These are phyloP conservation scores for Sclerotinia subarctica DNA, from an alignment of 2,329 filamentous ascomycete genomes.

Conservation along the genomic window DNA sequence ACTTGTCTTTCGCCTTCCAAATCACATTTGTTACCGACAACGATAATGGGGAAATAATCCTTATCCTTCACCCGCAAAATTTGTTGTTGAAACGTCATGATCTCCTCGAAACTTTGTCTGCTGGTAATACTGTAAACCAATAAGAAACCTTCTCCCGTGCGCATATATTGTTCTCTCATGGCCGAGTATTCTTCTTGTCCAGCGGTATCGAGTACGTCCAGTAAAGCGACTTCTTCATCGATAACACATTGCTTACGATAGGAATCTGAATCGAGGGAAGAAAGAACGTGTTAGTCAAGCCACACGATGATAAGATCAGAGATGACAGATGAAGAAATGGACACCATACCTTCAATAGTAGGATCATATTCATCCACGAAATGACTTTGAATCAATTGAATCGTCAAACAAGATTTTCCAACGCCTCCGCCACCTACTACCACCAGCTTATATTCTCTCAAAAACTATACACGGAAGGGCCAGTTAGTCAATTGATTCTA, in stretches of 20 bases:
- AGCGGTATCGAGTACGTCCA: conserved; percentile 97
- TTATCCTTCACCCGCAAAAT: conserved; percentile 98
- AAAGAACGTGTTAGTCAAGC: neutral
- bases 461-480: conserved; percentile 56
- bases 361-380: conserved; percentile 99
- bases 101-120: conserved; percentile 96
- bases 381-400: conserved; percentile 85
- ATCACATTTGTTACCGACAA: conserved; percentile 99
- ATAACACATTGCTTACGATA: conserved; percentile 99
- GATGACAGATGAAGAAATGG: conserved; percentile 14
- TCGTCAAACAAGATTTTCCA: conserved; percentile 98
- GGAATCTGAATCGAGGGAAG: conserved; percentile 62
- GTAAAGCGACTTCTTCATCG: conserved; percentile 93
- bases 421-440: conserved; percentile 98
- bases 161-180: conserved; percentile 99
- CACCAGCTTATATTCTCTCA: conserved; percentile 92
- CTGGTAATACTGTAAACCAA: conserved; percentile 98
- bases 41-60: conserved; percentile 99
- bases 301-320: neutral
- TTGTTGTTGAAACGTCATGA: conserved; percentile 97
- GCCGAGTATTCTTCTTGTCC: conserved; percentile 99
- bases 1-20: conserved; percentile 89
- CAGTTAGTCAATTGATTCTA: conserved; percentile 25
- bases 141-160: conserved; percentile 95
- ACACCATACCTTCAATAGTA: conserved; percentile 85